phyloP scores from a whole-genome alignment of 2,329 filamentous ascomycete genomes.

The Sclerotiophoma versabilis region DNA sequence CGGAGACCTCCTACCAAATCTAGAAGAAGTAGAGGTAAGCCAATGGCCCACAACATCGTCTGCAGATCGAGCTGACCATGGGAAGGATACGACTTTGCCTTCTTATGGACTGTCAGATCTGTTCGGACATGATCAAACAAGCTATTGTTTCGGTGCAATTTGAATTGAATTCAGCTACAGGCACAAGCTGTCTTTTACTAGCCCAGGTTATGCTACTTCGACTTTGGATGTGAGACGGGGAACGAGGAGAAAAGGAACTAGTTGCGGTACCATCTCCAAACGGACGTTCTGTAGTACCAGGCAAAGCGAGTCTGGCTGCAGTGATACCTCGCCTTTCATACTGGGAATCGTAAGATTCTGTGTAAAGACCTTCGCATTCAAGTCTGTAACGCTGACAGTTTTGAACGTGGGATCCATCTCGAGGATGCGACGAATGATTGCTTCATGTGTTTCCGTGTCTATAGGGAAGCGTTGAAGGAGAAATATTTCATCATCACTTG shows the following conservation, averaged over 20 bases:
- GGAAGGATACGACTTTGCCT: background rate
- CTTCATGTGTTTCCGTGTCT: background rate
- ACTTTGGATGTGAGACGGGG: background rate
- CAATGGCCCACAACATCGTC: background rate
- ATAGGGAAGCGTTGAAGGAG: background rate
- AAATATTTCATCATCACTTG: background rate
- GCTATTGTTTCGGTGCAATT: background rate
- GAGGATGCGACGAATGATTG: background rate
- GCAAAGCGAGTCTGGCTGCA: background rate
- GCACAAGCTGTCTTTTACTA: background rate
- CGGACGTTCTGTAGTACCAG: background rate
- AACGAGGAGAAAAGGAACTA: background rate
- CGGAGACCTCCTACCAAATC: background rate
- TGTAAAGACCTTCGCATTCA: background rate
- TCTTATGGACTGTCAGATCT: background rate
- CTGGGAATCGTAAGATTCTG: background rate
- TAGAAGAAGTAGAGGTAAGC: background rate
- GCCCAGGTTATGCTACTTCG: background rate
- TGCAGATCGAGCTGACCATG: background rate
- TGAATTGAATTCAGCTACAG: background rate
- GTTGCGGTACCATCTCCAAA: background rate
- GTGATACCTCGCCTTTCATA: background rate
- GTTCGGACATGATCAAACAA: background rate
- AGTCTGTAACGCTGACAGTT: background rate
- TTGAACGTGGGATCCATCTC: background rate